These are phyloP conservation scores for Pleurotus tuber-regium DNA, from an alignment of 768 basidiomycete species.

Conservation along the genomic window DNA sequence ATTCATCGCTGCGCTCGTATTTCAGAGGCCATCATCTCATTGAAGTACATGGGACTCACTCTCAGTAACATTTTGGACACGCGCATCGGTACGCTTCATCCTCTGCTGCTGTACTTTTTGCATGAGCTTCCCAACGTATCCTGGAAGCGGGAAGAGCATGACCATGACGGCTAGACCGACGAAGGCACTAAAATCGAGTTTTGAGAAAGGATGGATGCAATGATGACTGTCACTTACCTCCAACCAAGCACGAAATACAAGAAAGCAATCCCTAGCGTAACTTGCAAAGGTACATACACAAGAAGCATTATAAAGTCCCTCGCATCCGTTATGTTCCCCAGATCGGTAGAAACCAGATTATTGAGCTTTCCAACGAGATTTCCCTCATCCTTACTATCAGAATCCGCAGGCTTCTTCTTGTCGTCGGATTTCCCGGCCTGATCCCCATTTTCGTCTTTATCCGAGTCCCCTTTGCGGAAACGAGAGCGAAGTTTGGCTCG, in stretches of 20 bases:
- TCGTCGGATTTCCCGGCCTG: not conserved
- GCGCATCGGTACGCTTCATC: conserved; percentile 53
- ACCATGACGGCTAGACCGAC: conserved; percentile 53
- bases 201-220: conserved; percentile 11
- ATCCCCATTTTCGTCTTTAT: not conserved
- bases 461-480: not conserved
- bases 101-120: conserved; percentile 44
- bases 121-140: conserved; percentile 46
- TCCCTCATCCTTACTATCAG: conserved; percentile 18
- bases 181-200: conserved; percentile 38
- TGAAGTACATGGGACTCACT: no score
- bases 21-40: no score
- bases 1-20: conserved; percentile 51
- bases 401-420: not conserved
- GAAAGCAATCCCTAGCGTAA: conserved; percentile 22
- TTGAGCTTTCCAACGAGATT: conserved; percentile 77
- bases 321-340: conserved; percentile 33
- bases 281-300: conserved; percentile 20
- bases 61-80: conserved; percentile 62
- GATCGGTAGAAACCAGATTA: conserved; percentile 69
- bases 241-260: conserved; percentile 29
- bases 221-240: conserved; percentile 19
- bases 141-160: conserved; percentile 53
- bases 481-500: conserved; percentile 2
- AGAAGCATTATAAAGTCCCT: conserved; percentile 30